Evolutionary conservation across 2,329 filamentous ascomycete genomes (phyloP).

Genomic region (Aschersonia sp.): DNA sequence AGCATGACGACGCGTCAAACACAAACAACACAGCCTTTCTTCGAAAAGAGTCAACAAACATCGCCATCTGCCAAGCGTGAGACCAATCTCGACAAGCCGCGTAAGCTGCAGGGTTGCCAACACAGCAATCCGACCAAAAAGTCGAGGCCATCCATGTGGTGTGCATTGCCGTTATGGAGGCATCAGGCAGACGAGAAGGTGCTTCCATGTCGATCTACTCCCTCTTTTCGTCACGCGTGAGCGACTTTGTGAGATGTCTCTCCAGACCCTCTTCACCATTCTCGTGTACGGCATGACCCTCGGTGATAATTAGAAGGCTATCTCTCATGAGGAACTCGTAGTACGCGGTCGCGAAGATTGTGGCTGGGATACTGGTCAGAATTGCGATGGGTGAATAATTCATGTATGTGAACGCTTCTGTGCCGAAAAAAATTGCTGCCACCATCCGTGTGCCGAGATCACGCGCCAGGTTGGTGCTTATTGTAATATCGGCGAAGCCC

Average conservation of each 20-base stretch:
- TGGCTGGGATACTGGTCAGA: conserved; percentile 41
- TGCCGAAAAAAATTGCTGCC: conserved; percentile 35
- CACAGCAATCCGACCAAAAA: too few species aligned
- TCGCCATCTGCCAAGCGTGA: too few species aligned
- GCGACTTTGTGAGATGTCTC: conserved; percentile 6
- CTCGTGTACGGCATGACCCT: conserved; percentile 24
- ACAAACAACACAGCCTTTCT: too few species aligned
- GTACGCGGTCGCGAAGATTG: conserved; percentile 36
- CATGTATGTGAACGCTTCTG: conserved; percentile 11
- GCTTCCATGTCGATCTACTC: background rate
- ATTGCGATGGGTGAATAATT: conserved; percentile 37
- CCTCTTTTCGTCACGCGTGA: background rate
- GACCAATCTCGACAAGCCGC: too few species aligned
- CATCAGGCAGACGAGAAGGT: too few species aligned
- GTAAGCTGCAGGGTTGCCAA: too few species aligned
- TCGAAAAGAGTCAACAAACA: too few species aligned
- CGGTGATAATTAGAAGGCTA: conserved; percentile 32
- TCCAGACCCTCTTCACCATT: conserved; percentile 8
- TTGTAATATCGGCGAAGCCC: conserved; percentile 40
- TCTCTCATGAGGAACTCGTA: conserved; percentile 42
- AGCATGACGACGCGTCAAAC: too few species aligned
- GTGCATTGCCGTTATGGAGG: too few species aligned
- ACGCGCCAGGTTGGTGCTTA: conserved; percentile 41
- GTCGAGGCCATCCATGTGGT: too few species aligned
- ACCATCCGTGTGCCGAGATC: conserved; percentile 46